Evolutionary conservation across 768 basidiomycete genomes (phyloP).

Genomic region (Leccinum rimulosum): DNA sequence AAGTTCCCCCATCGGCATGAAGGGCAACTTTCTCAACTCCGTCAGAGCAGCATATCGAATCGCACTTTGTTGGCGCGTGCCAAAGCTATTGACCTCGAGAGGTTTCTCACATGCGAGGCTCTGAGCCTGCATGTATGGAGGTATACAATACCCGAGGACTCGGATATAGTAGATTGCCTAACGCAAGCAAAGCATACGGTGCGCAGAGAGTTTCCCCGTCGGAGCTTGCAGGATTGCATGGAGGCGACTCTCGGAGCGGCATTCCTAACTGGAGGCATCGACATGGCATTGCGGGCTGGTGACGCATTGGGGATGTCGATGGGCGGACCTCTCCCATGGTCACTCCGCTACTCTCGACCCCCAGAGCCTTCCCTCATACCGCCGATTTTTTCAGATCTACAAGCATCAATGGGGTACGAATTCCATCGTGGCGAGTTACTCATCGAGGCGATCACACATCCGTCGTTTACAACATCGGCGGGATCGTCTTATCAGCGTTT

Average conservation of each 20-base stretch:
- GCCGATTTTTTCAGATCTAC: conserved; percentile 50
- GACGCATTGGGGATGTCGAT: conserved; percentile 65
- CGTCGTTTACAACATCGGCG: conserved; percentile 58
- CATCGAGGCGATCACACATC: conserved; percentile 82
- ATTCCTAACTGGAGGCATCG: conserved; percentile 69
- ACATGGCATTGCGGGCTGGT: conserved; percentile 64
- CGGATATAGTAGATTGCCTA: conserved; percentile 34
- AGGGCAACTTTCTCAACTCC: conserved; percentile 70
- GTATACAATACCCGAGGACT: conserved; percentile 41
- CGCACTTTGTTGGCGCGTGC: conserved; percentile 66
- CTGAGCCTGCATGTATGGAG: conserved; percentile 58
- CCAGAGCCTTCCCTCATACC: conserved; percentile 37
- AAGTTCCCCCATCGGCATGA: conserved; percentile 76
- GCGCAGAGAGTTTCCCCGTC: conserved; percentile 54
- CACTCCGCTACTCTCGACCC: conserved; percentile 46
- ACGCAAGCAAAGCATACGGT: conserved; percentile 30
- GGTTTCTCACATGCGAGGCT: conserved; percentile 59
- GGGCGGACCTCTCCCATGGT: conserved; percentile 72
- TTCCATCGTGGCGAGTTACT: conserved; percentile 65
- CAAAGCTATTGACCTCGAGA: conserved; percentile 58
- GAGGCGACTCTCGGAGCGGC: conserved; percentile 81
- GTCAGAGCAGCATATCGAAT: conserved; percentile 68
- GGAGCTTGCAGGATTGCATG: conserved; percentile 85
- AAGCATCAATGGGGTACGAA: conserved; percentile 65
- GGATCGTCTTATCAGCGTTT: conserved; percentile 77